Base-by-base conservation (phyloP, 192 early-diverging fungal genomes). In the Backusella tarrabulga region DNA sequence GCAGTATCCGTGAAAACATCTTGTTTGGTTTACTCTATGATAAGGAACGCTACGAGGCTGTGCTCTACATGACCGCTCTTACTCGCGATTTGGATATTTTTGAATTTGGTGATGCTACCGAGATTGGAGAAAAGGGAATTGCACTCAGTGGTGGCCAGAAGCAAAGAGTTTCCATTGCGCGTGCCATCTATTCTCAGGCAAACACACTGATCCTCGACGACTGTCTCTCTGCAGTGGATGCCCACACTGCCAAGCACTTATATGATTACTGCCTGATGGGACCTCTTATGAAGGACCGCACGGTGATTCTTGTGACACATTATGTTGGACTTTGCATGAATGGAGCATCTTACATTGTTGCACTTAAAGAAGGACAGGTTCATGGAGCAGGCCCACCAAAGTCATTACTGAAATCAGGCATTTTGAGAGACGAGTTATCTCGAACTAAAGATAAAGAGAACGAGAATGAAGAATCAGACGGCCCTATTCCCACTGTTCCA, bases 291-390 rank as follows among this genome's bases (percentile, higher is more conserved):
- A 76, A 73, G 4, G 88, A 89, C 38, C 88, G 95, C 7, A 99
- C 97, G 0, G 78, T 91, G 0, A 81, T 99, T 21, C 85, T 99
- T 40, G 97, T 97, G 8, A 96, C 96, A 0, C 97, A 98, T 81
- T 90, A 93, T 60, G 90, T 93, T 23, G 78, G 90, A 12, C 76
- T 90, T 50, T 92, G 90, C 40, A 77, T 93, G 29, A 5, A 26
- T 7, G n/a, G 32, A 52, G 46, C 46, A 14, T 52, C 46, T 0
- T 52, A 52, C 4, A 52, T 52, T 52, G 46, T 52, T 17, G 34
- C 9, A 23, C 72, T 12, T 46, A 35, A 41, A 71, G 72, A 8
- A 3, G 38, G 35, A 52, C 46, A 52, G 5, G 50, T 52, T 3
- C 50, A 52, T 19, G 50, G 50, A 52, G 50, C 17, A 21, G 50